Conservation (phyloP, 306 rosid genomes). For the Vachellia collinsii region DNA sequence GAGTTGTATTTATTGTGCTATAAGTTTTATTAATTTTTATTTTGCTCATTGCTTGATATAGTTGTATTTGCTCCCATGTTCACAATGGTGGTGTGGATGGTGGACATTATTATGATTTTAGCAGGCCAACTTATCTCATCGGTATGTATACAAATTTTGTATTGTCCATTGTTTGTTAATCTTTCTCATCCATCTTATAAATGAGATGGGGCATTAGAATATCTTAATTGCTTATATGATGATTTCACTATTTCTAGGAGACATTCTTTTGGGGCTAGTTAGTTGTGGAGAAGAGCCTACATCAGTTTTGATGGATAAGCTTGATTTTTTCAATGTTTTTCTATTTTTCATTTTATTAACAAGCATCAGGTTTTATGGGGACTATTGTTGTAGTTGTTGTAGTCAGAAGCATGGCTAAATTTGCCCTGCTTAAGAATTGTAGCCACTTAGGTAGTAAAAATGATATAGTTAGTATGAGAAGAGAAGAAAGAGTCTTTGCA, state of each 20-base stretch:
- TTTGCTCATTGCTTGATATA: conserved; percentile 14
- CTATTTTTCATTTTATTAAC: not conserved
- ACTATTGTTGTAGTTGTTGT: not conserved
- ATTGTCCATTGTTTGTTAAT: conserved; percentile 22
- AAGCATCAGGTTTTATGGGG: conserved; percentile 12
- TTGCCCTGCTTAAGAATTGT: not conserved
- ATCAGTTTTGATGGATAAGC: not conserved
- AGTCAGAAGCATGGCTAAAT: not conserved
- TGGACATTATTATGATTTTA: conserved; percentile 92
- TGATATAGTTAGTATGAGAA: too few relatives aligned
- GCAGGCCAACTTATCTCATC: conserved; percentile 94
- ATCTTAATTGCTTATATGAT: not conserved
- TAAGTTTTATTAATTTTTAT: conserved; percentile 11
- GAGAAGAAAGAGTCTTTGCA: too few relatives aligned
- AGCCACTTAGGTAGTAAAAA: too few relatives aligned
- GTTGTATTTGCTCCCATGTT: conserved; percentile 45
- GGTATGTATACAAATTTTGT: conserved; percentile 49
- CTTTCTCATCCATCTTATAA: conserved; percentile 18
- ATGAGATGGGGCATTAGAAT: not conserved
- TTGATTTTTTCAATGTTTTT: not conserved
- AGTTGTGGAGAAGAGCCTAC: not conserved
- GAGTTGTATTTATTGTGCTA: not conserved
- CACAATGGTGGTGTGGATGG: too few relatives aligned
- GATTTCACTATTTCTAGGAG: not conserved
- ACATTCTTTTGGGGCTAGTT: not conserved